Evolutionary conservation across 1,284 basidiomycete genomes (phyloP), one percentile per base, ranked within the genome.

Genomic region (Tausonia pullulans): DNA sequence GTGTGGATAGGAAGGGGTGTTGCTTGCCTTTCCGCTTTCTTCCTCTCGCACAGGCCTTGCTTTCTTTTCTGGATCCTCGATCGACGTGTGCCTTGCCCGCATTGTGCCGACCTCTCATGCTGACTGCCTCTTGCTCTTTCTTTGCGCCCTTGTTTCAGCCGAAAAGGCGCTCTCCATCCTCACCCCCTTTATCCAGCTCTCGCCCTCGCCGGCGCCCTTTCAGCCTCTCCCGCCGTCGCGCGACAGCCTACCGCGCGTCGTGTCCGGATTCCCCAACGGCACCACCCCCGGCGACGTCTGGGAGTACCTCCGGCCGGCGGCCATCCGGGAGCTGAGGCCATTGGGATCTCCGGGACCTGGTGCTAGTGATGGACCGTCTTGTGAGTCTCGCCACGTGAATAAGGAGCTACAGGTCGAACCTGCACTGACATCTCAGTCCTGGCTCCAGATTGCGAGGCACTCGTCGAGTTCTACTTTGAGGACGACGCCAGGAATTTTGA

Each of bases 381-480:
- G 27, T 27, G 27, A 27, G 27, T 27, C 27, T 27, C 27, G 27
- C 27, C 2, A 27, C 27, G 27, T 27, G 27, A 27, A 27, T 27
- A 27, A 27, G 27, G 2, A 27, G 1, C 27, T 27, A 27, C 27
- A 27, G 27, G 27, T 27, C 27, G 27, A 27, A 27, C 27, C 27
- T 27, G 27, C 27, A 27, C 27, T 27, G 2, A 27, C 2, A 27
- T 27, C 27, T 27, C 27, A 27, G 27, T 27, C 27, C 27, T 27
- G 27, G 2, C 27, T 27, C 27, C 27, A 27, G 27, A 27, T 27
- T 27, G 86, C 72, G 86, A 83, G 0, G 88, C 84, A 60, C 80
- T 88, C 63, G 81, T 92, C 60, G 88, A 92, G 74, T 93, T 89
- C 74, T 93, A 88, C 88, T 83, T 84, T 69, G 89, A 92, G 74